Percentiles rank a stretch among this genome's conserved stretches.
Evolutionary conservation across 352 stramenopile genomes (phyloP).

Genomic region (Phytophthora palmivora): DNA sequence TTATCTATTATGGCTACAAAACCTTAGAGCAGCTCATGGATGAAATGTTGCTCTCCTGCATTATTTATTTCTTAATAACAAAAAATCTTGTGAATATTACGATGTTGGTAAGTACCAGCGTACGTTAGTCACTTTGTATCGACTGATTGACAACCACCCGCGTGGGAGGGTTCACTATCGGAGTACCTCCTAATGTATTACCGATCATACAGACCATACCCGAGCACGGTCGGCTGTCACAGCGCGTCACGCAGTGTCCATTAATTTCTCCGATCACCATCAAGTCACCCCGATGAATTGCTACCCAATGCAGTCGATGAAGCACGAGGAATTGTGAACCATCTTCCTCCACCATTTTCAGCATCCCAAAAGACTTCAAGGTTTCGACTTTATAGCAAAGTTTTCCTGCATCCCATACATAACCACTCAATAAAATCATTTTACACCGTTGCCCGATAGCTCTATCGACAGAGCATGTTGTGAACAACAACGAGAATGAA

Average conservation of each 20-base stretch:
- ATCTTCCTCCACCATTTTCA: constrained; percentile 34
- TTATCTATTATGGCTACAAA: constrained; percentile 88
- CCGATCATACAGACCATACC: constrained; percentile 30
- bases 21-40: too few species aligned
- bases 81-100: background rate
- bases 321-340: constrained; percentile 14
- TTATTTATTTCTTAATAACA: too few species aligned
- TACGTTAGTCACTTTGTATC: background rate
- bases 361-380: constrained; percentile 31
- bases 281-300: constrained; percentile 23
- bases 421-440: constrained; percentile 32
- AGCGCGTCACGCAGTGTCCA: constrained; percentile 16
- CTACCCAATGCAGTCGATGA: constrained; percentile 26
- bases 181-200: constrained; percentile 14
- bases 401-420: constrained; percentile 30
- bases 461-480: constrained; percentile 28
- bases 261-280: constrained; percentile 27
- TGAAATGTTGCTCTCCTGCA: too few species aligned
- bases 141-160: constrained; percentile 1
- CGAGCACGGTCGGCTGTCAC: constrained; percentile 22
- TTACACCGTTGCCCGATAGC: constrained; percentile 21
- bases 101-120: too few species aligned
- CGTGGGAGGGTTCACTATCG: background rate
- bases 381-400: constrained; percentile 34
- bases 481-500: constrained; percentile 9